Evolutionary conservation across 352 stramenopile species (phyloP).

Genomic region (Phytophthora cajani): DNA sequence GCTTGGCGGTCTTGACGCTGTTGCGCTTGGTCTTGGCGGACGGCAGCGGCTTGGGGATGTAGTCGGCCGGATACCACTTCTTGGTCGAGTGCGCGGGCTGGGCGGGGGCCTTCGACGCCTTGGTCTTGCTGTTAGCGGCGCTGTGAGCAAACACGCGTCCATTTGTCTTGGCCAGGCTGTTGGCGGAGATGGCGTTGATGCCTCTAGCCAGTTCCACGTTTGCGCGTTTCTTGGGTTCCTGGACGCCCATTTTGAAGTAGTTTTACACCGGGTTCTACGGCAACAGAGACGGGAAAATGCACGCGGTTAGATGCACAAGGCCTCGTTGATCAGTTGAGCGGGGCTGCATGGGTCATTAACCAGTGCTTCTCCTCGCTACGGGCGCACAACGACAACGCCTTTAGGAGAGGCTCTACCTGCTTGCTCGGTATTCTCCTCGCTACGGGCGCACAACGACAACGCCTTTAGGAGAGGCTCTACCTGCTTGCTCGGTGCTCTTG

Average conservation of each 20-base stretch:
- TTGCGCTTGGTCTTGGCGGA: conserved; percentile 77
- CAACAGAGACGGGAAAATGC: neutral
- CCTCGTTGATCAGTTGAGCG: neutral
- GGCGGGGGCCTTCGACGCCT: conserved; percentile 10
- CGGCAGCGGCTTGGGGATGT: conserved; percentile 63
- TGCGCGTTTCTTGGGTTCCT: conserved; percentile 49
- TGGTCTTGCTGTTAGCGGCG: conserved; percentile 31
- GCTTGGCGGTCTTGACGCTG: conserved; percentile 91
- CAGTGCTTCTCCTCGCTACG: too few species aligned
- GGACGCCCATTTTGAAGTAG: conserved; percentile 22
- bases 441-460: neutral
- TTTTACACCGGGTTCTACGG: neutral
- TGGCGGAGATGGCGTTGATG: conserved; percentile 82
- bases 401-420: conserved; percentile 4
- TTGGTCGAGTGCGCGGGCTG: conserved; percentile 91
- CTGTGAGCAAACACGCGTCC: conserved; percentile 54
- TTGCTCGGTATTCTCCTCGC: neutral
- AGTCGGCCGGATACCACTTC: conserved; percentile 81
- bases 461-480: neutral
- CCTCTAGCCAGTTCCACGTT: conserved; percentile 74
- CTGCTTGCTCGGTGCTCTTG: conserved; percentile 8
- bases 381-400: neutral
- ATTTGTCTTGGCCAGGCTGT: conserved; percentile 69
- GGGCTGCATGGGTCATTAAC: neutral
- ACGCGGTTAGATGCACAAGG: conserved; percentile 4